Base-by-base conservation (phyloP, 768 basidiomycete species). In the Naematelia aurantialba region DNA sequence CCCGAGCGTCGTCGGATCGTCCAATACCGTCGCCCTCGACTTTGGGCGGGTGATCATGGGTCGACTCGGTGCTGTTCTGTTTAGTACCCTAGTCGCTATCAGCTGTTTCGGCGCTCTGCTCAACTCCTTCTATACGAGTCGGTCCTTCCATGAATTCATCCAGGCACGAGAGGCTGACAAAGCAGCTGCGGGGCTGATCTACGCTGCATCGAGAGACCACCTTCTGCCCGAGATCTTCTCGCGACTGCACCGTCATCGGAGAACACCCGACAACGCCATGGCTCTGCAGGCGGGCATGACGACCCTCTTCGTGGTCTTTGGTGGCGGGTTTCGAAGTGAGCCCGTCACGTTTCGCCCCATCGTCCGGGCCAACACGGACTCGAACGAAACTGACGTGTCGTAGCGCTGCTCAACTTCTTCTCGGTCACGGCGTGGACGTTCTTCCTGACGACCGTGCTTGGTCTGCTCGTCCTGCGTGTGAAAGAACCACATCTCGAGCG, bases 41-140 rank as follows among this genome's bases (percentile, higher is more conserved):
- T 99, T 94, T 67, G 94, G 94, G 4, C 84, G 87, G 49, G 84
- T 84, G 0, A 78, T 94, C 5, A 89, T 93, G 63, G 94, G 94
- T 2, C 84, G 87, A 3, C 76, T 87, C n/a, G 94, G 96, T 27
- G 92, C 88, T 0, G 83, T 85, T 4, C 68, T 91, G 14, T 96
- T 99, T 73, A 90, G 94, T 0, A 81, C 86, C 52, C 85, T 91
- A 82, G 94, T 99, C 13, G 89, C 91, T 1, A 82, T 97, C 58
- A 96, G 92, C 2, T 96, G 91, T 74, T 91, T 99, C 65, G 94
- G 94, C 17, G 91, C 96, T 1, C 78, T 99, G 53, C 94, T 96
- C 73, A 89, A 91, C 85, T 67, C 45, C 63, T 72, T 69, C 55
- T 65, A 57, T 52, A 59, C 42, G 22, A 67, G 61, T 55, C 42